A percentile compares a stretch with the other conserved stretches of the same genome.
Evolutionary conservation across 106 monocot species (phyloP).

Genomic region (Chionographis japonica): DNA sequence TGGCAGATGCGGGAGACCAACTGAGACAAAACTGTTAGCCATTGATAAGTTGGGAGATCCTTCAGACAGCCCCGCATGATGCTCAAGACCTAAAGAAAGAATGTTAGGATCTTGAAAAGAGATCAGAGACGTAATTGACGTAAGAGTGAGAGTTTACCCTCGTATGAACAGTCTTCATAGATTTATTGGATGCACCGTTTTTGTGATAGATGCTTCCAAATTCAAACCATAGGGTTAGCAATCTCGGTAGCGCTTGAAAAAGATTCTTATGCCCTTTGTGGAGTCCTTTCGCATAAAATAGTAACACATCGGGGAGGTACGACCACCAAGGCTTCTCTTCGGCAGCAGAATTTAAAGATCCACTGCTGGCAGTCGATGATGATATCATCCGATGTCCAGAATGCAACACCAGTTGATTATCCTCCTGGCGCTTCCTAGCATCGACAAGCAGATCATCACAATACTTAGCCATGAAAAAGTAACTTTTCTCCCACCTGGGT

Average conservation of each 20-base stretch:
- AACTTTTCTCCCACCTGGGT: conserved; percentile 96
- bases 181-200: conserved; percentile 48
- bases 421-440: conserved; percentile 91
- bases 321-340: conserved; percentile 98
- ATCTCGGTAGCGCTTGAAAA: conserved; percentile 88
- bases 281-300: conserved; percentile 91
- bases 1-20: conserved; percentile 95
- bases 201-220: conserved; percentile 84
- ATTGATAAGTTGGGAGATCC: conserved; percentile 97
- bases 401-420: conserved; percentile 23
- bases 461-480: conserved; percentile 93
- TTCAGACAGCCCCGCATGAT: conserved; percentile 90
- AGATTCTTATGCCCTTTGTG: conserved; percentile 92
- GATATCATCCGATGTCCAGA: conserved; percentile 1
- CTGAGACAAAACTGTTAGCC: conserved; percentile 92
- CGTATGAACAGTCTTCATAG: conserved; percentile 70
- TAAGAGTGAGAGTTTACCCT: conserved; percentile 38
- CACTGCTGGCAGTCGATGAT: conserved; percentile 26
- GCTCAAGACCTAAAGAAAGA: conserved; percentile 64
- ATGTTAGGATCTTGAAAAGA: neutral
- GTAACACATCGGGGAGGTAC: conserved; percentile 77
- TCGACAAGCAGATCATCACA: conserved; percentile 96
- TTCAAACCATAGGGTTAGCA: conserved; percentile 97
- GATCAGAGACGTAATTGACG: neutral
- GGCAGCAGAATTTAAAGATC: conserved; percentile 19